Base-by-base conservation (phyloP, 2,329 filamentous ascomycete genomes). In the Penicillium sp. region DNA sequence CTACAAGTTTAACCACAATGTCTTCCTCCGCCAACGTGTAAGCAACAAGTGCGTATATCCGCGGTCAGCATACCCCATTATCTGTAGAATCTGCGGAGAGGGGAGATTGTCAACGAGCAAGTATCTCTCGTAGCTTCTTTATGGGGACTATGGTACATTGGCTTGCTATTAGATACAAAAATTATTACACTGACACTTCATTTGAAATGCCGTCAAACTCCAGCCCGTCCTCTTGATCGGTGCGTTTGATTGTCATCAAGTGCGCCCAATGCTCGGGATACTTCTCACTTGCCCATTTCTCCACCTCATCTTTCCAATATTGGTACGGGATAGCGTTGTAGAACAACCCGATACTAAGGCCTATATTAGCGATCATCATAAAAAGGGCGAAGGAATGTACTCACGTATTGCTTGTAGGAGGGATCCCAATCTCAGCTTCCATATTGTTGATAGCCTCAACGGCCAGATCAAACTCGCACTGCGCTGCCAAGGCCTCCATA, bases 241-340 rank as follows among this genome's bases (percentile, higher is more conserved):
- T 67, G 44, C 70, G 69, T 25, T 66, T 60, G 12, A 63, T 56
- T 60, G 78, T 78, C 63, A 84, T 80, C 57, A 96, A 71, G 62
- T 87, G 80, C 11, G 75, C 76, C 91, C 91, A 96, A 6, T 83
- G 75, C 10, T 82, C 78, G 0, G 88, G 85, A 71, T 90, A 91
- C 41, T 82, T 80, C 46, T 82, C 73, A 63, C 82, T 82, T 2
- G 88, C 88, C 91, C 91, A 96, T 16, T 81, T 77, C 69, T 91
- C 86, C 54, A 95, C 87, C 36, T 84, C 78, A 5, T 81, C 77
- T 71, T 94, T 90, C 65, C 85, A 81, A 50, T 82, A 80, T 56
- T 82, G 81, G 55, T 82, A 84, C 2, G 84, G 85, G 3, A 91
- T 81, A 10, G 85, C 87, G 64, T 93, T 94, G 72, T 90, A 91